phyloP scores from a whole-genome alignment of 2,329 filamentous ascomycete species.

The Cladosporium sp. region DNA sequence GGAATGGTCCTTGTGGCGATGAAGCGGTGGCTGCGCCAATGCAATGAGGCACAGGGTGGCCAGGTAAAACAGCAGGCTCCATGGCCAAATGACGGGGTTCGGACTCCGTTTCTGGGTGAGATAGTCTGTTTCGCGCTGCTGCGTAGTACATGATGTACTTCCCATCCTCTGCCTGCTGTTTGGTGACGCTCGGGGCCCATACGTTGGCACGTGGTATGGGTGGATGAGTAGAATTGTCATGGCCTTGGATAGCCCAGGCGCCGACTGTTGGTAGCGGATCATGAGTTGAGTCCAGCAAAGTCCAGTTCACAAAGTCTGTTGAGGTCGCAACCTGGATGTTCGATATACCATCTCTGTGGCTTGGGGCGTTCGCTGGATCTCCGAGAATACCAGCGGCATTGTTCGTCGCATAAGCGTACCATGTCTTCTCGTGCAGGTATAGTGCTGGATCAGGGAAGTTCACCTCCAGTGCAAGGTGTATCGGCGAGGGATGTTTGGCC shows the following conservation, averaged over 20 bases:
- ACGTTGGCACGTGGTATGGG: slow-evolving; percentile 25
- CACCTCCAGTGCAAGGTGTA: slow-evolving; percentile 28
- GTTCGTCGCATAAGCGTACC: slow-evolving; percentile 43
- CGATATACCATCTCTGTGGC: slow-evolving; percentile 27
- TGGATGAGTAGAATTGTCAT: slow-evolving; percentile 6
- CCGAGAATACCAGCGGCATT: slow-evolving; percentile 35
- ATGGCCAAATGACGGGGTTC: neutral
- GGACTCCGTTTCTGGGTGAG: neutral
- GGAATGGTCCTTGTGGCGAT: slow-evolving; percentile 33
- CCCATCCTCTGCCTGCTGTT: slow-evolving; percentile 28
- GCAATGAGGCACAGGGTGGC: slow-evolving; percentile 34
- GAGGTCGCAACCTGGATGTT: slow-evolving; percentile 44
- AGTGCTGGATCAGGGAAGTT: slow-evolving; percentile 44
- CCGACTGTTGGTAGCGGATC: slow-evolving; percentile 36
- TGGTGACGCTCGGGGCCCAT: slow-evolving; percentile 36
- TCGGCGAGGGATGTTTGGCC: slow-evolving; percentile 17
- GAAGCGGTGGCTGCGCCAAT: slow-evolving; percentile 37
- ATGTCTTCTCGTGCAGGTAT: slow-evolving; percentile 34
- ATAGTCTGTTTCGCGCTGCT: slow-evolving; percentile 20
- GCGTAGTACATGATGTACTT: slow-evolving; percentile 39
- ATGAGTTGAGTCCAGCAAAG: slow-evolving; percentile 26
- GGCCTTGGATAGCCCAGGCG: slow-evolving; percentile 27
- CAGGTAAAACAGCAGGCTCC: slow-evolving; percentile 12
- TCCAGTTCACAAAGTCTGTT: slow-evolving; percentile 38
- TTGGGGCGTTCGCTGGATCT: slow-evolving; percentile 18